Conservation (phyloP, 352 stramenopile genomes). For the Pythium dissimile region DNA sequence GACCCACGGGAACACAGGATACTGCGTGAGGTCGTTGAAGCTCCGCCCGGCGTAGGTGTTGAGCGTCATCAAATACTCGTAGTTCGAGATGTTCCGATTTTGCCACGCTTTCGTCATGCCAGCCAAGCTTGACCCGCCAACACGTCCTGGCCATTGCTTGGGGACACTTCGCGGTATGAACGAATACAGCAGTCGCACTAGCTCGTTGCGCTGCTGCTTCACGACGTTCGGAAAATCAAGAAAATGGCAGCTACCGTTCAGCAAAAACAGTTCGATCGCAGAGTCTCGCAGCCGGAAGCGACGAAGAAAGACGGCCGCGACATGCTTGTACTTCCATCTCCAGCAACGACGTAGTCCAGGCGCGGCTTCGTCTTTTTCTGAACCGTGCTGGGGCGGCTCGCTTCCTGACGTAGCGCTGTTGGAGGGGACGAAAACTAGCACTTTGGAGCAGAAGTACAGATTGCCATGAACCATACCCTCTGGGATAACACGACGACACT, state of each 20-base stretch:
- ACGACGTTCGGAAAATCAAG: conserved; percentile 71
- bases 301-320: conserved; percentile 73
- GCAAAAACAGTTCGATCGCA: conserved; percentile 78
- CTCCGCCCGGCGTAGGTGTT: conserved; percentile 89
- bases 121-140: conserved; percentile 38
- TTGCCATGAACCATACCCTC: conserved; percentile 69
- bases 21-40: conserved; percentile 94
- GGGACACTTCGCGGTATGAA: conserved; percentile 63
- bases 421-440: conserved; percentile 63
- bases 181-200: conserved; percentile 67
- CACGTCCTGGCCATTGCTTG: conserved; percentile 74
- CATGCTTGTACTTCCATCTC: conserved; percentile 78
- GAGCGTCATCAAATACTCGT: conserved; percentile 96
- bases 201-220: conserved; percentile 75
- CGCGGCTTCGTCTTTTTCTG: conserved; percentile 44
- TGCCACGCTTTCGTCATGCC: conserved; percentile 79
- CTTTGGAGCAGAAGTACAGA: conserved; percentile 60
- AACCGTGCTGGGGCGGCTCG: background rate
- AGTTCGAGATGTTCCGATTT: conserved; percentile 82
- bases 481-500: conserved; percentile 67
- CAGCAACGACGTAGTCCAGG: conserved; percentile 69
- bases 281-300: conserved; percentile 82
- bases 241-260: conserved; percentile 77
- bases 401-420: conserved; percentile 7
- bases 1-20: conserved; percentile 94